phyloP scores from a whole-genome alignment of 805 yeast genomes.

The Candida silvatica region DNA sequence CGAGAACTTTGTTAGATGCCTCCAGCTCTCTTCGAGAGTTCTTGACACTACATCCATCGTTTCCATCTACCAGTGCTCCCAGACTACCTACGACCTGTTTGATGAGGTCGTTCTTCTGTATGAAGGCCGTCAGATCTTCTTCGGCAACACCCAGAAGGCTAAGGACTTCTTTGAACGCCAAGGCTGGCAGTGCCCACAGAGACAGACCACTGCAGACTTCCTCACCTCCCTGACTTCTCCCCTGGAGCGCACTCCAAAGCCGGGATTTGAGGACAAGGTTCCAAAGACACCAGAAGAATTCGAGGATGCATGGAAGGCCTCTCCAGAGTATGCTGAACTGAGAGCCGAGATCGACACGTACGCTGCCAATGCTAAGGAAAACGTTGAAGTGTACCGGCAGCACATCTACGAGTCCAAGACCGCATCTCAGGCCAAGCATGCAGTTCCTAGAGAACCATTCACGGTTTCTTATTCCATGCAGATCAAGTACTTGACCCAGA shows the following conservation, averaged over 20 bases:
- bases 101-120: slow-evolving; percentile 29
- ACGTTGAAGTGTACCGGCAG: slow-evolving; percentile 18
- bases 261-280: slow-evolving; percentile 27
- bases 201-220: slow-evolving; percentile 36
- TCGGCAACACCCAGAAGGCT: slow-evolving; percentile 25
- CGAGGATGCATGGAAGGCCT: slow-evolving; percentile 27
- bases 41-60: slow-evolving; percentile 36
- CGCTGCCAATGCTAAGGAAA: slow-evolving; percentile 3
- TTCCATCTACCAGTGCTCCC: slow-evolving; percentile 34
- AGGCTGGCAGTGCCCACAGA: slow-evolving; percentile 32
- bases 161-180: slow-evolving; percentile 26
- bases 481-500: slow-evolving; percentile 32
- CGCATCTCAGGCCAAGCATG: slow-evolving; percentile 41
- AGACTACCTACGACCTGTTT: slow-evolving; percentile 29
- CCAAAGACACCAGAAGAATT: slow-evolving; percentile 32
- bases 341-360: slow-evolving; percentile 27
- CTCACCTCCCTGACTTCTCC: slow-evolving; percentile 26
- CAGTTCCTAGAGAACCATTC: slow-evolving; percentile 40
- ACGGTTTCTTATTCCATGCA: slow-evolving; percentile 44
- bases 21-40: slow-evolving; percentile 40
- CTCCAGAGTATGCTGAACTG: slow-evolving; percentile 23
- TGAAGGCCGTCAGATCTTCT: slow-evolving; percentile 32
- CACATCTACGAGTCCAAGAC: slow-evolving; percentile 30
- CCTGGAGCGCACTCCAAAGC: slow-evolving; percentile 19
- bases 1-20: slow-evolving; percentile 44